A percentile compares a stretch with the other conserved stretches of the same genome.
phyloP scores from a whole-genome alignment of 2,329 filamentous ascomycete genomes.

The Coniochaeta ligniaria region DNA sequence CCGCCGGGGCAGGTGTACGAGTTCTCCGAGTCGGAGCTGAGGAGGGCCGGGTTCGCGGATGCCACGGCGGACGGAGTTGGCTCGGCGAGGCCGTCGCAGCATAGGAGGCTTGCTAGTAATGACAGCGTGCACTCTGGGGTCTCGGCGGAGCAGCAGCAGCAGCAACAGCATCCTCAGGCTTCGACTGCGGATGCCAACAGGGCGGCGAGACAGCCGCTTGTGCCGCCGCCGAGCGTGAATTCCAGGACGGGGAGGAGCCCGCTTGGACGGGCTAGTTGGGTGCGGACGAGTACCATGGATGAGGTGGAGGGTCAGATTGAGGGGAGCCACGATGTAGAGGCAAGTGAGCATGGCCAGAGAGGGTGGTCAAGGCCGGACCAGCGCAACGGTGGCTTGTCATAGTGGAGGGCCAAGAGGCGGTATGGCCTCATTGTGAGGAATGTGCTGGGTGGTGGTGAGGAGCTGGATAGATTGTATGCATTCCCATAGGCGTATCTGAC shows the following conservation, averaged over 20 bases:
- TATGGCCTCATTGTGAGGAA: background rate
- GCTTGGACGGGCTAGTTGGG: constrained; percentile 26
- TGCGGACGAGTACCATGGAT: constrained; percentile 20
- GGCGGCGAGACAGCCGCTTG: constrained; percentile 7
- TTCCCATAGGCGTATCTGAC: background rate
- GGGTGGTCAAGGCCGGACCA: background rate
- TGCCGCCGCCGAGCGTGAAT: constrained; percentile 17
- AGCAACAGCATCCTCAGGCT: background rate
- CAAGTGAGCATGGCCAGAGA: background rate
- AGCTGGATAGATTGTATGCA: background rate
- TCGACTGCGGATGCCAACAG: constrained; percentile 2
- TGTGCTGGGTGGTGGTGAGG: background rate
- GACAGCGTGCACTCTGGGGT: constrained; percentile 14
- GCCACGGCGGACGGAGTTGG: constrained; percentile 20
- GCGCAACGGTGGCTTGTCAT: background rate
- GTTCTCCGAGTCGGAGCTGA: constrained; percentile 35
- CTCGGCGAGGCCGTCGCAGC: constrained; percentile 4
- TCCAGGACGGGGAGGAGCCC: constrained; percentile 27
- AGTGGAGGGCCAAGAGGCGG: background rate
- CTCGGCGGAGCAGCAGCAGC: constrained; percentile 8
- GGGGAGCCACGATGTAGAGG: constrained; percentile 1
- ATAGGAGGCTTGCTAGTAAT: constrained; percentile 15
- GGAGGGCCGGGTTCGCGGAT: constrained; percentile 32
- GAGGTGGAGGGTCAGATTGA: constrained; percentile 21
- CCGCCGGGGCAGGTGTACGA: constrained; percentile 40